Conservation (phyloP, 2,329 filamentous ascomycete genomes). For the Lecanosticta acicola region DNA sequence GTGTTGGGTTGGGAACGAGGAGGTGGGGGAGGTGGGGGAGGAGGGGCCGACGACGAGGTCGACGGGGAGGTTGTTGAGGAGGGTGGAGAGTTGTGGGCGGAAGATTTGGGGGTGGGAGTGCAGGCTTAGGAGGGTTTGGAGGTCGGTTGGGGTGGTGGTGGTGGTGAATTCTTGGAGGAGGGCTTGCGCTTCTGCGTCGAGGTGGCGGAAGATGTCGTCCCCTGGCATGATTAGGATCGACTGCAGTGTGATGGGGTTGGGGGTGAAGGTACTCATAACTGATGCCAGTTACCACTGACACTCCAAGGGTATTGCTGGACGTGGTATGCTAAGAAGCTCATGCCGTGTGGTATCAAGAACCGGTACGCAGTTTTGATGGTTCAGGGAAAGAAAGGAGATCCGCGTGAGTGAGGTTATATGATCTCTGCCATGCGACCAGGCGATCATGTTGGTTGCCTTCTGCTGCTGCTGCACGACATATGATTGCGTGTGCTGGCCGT, state of each 20-base stretch:
- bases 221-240: background rate
- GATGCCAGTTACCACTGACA: slow-evolving; percentile 4
- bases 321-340: slow-evolving; percentile 5
- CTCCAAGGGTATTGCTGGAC: slow-evolving; percentile 4
- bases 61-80: slow-evolving; percentile 10
- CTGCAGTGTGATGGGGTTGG: background rate
- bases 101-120: slow-evolving; percentile 12
- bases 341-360: no score
- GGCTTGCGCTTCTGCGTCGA: slow-evolving; percentile 13
- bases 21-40: slow-evolving; percentile 7
- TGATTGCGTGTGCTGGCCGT: no score
- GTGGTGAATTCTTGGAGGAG: slow-evolving; percentile 10
- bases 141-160: slow-evolving; percentile 3
- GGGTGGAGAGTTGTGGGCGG: slow-evolving; percentile 9
- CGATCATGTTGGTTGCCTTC: no score
- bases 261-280: background rate
- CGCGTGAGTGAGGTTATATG: no score
- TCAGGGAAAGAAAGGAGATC: no score
- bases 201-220: slow-evolving; percentile 17
- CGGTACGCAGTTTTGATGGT: no score
- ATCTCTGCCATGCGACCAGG: no score
- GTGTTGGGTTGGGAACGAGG: slow-evolving; percentile 6
- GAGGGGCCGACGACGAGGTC: slow-evolving; percentile 9
- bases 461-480: no score
- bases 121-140: slow-evolving; percentile 12